Percentiles rank a stretch among this genome's conserved stretches.
These are phyloP conservation scores for Pleochaeta shiraiana DNA, from an alignment of 2,329 filamentous ascomycete species.

Conservation along the genomic window DNA sequence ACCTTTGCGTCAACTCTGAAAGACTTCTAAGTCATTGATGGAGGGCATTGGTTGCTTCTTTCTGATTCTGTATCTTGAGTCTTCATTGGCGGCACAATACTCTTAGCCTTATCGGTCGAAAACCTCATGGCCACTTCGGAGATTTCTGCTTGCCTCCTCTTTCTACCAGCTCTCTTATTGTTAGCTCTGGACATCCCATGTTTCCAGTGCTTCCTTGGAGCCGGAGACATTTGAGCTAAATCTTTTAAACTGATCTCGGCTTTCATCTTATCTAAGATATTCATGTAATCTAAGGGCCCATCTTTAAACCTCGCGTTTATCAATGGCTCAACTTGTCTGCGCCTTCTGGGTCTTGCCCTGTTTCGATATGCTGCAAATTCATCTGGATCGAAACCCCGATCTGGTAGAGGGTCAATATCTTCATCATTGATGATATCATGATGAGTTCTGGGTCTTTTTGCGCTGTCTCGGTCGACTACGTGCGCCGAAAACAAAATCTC, in stretches of 20 bases:
- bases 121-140: background rate
- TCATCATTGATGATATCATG: constrained; percentile 1
- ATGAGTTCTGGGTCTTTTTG: background rate
- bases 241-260: too few relatives aligned
- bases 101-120: background rate
- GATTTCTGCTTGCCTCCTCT: background rate
- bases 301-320: background rate
- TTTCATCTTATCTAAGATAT: background rate
- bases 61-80: background rate
- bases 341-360: background rate
- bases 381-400: background rate
- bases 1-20: constrained; percentile 1
- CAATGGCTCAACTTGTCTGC: background rate
- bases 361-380: background rate
- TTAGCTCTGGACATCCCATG: background rate
- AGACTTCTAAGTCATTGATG: background rate
- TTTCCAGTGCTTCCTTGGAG: background rate
- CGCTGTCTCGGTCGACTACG: background rate
- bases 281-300: background rate
- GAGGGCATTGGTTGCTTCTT: background rate
- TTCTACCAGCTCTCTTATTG: background rate
- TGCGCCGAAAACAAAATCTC: background rate
- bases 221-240: background rate
- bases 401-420: background rate
- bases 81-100: background rate